Percentiles rank a stretch among this genome's conserved stretches.
Conservation (phyloP, 768 basidiomycete species). For the Mrakia gelida region DNA sequence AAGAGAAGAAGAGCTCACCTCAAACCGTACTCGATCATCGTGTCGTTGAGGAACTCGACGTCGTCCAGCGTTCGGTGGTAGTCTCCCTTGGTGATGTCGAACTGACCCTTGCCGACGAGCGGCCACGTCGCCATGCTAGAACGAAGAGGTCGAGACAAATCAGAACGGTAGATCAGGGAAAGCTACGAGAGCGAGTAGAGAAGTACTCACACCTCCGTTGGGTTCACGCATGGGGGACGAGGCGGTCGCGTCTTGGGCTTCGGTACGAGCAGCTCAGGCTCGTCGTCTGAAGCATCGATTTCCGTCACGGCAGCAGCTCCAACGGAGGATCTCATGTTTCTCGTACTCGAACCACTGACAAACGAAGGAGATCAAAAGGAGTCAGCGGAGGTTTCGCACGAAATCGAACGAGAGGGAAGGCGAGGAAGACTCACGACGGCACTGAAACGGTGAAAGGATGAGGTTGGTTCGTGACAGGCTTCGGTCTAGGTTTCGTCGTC, state of each 20-base stretch:
- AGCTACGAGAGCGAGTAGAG: too few species aligned
- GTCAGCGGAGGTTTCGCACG: neutral
- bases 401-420: neutral
- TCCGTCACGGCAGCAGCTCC: neutral
- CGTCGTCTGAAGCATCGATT: neutral
- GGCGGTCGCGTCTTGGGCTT: neutral
- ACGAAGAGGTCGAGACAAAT: neutral
- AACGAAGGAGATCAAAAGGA: neutral
- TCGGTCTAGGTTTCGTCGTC: too few species aligned
- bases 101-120: conserved; percentile 37
- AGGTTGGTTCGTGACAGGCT: too few species aligned
- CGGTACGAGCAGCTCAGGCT: neutral
- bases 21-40: conserved; percentile 89
- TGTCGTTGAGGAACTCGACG: conserved; percentile 85
- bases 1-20: conserved; percentile 58
- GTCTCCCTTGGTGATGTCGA: conserved; percentile 78
- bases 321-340: neutral
- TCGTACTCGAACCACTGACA: neutral
- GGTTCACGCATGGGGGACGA: neutral
- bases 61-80: conserved; percentile 65
- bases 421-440: neutral
- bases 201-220: conserved; percentile 3
- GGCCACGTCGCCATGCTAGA: conserved; percentile 34
- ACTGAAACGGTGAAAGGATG: too few species aligned
- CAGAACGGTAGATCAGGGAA: neutral